A percentile compares a stretch with the other conserved stretches of the same genome.
phyloP scores from a whole-genome alignment of 805 yeast genomes.

The Saccharomyces paradoxus region DNA sequence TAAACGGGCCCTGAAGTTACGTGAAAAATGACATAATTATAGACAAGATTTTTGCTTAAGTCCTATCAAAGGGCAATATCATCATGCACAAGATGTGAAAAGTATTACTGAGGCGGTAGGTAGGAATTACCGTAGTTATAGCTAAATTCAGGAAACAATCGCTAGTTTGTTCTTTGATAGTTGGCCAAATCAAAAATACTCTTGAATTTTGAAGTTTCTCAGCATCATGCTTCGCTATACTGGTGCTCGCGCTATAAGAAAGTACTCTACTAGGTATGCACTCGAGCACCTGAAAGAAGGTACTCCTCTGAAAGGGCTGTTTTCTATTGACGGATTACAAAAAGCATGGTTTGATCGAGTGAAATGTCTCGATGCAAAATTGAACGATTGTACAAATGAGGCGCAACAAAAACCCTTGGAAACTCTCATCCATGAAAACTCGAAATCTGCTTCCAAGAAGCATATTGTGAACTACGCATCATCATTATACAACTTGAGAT shows the following conservation, averaged over 20 bases:
- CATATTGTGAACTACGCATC: conserved; percentile 35
- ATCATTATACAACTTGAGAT: conserved; percentile 31
- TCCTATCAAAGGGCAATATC: background rate
- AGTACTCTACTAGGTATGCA: background rate
- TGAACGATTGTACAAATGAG: conserved; percentile 32
- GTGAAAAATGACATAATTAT: background rate
- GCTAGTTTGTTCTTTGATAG: background rate
- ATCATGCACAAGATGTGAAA: background rate
- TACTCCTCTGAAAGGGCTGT: conserved; percentile 42
- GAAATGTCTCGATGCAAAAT: conserved; percentile 31
- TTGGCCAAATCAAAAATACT: background rate
- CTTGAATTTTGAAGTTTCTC: background rate
- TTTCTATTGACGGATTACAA: conserved; percentile 39
- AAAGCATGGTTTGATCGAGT: conserved; percentile 45
- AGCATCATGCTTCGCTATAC: background rate
- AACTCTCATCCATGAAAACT: conserved; percentile 22
- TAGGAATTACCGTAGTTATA: background rate
- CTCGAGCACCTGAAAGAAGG: conserved; percentile 22
- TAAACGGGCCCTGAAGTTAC: background rate
- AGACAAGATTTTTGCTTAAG: background rate
- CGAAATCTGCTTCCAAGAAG: conserved; percentile 26
- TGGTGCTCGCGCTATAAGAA: background rate
- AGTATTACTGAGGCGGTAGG: background rate
- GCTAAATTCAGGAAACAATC: background rate
- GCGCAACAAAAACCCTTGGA: conserved; percentile 21